Conservation (phyloP, 1,139 yeast genomes). For the Geotrichum siamense region DNA sequence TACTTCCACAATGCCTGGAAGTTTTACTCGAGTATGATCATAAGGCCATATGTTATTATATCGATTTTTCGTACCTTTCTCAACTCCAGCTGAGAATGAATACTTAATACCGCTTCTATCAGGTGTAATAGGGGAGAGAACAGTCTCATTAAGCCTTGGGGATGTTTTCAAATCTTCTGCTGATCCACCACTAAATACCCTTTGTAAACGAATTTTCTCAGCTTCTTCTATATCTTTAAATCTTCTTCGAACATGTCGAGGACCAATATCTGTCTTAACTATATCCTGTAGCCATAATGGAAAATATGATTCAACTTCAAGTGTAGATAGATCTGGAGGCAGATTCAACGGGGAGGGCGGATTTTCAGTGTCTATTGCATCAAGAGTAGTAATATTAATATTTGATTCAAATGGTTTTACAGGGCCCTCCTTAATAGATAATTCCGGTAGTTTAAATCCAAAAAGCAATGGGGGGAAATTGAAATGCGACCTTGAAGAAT, state of each 20-base stretch:
- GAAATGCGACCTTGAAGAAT: constrained; percentile 5
- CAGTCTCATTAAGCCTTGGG: constrained; percentile 1
- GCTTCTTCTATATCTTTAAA: constrained; percentile 36
- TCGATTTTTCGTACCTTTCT: constrained; percentile 62
- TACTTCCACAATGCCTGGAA: constrained; percentile 23
- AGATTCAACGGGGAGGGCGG: constrained; percentile 22
- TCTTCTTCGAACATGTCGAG: constrained; percentile 33
- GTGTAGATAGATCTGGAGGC: constrained; percentile 18
- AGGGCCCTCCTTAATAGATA: constrained; percentile 24
- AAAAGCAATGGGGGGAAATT: constrained; percentile 26
- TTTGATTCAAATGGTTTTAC: constrained; percentile 26
- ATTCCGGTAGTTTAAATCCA: constrained; percentile 27
- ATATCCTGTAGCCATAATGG: constrained; percentile 36
- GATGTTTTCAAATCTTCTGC: not conserved
- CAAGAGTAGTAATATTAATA: constrained; percentile 22
- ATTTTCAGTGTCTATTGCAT: constrained; percentile 20
- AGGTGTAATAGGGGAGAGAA: constrained; percentile 15
- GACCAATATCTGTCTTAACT: constrained; percentile 27
- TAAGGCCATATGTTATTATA: constrained; percentile 78
- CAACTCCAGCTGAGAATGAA: constrained; percentile 62
- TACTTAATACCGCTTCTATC: constrained; percentile 29
- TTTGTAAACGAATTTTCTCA: constrained; percentile 34
- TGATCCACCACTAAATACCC: constrained; percentile 23
- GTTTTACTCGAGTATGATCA: constrained; percentile 68
- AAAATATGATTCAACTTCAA: constrained; percentile 20